Conservation (phyloP, 176 grass and related monocot genomes). For the Calamus simplicifolius region DNA sequence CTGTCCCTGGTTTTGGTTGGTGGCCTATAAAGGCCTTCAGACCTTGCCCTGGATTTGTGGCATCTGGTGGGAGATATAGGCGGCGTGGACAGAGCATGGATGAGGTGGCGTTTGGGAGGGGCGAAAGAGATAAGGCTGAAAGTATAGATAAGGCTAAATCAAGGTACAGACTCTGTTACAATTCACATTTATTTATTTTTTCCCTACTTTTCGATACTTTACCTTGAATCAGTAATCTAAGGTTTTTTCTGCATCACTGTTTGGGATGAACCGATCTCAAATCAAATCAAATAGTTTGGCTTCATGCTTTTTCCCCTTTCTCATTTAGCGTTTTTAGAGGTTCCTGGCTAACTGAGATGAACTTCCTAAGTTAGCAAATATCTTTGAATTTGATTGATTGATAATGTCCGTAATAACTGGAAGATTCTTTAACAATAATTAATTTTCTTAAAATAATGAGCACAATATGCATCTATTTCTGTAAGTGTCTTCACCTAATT, state of each 20-base stretch:
- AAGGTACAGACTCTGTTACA: neutral
- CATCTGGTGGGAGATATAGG: slow-evolving; percentile 73
- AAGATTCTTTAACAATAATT: no score
- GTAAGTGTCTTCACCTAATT: no score
- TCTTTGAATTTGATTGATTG: no score
- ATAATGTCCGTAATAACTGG: no score
- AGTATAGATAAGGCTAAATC: slow-evolving; percentile 25
- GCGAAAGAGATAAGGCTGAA: slow-evolving; percentile 24
- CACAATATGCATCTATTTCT: no score
- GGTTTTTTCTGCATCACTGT: neutral
- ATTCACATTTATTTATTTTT: neutral
- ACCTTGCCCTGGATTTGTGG: slow-evolving; percentile 71
- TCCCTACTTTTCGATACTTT: neutral
- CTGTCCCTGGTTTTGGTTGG: slow-evolving; percentile 82
- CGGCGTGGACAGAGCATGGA: slow-evolving; percentile 91
- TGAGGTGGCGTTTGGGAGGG: slow-evolving; percentile 61
- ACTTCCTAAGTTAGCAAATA: no score
- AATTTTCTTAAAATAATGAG: no score
- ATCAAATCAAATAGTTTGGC: no score
- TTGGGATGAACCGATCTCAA: no score
- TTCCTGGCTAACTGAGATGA: no score
- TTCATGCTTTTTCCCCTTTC: no score
- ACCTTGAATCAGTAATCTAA: neutral
- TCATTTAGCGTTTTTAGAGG: no score
- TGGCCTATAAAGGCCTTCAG: slow-evolving; percentile 94